Conservation (phyloP, 257 asterid genomes). For the Ligustrum vulgare region DNA sequence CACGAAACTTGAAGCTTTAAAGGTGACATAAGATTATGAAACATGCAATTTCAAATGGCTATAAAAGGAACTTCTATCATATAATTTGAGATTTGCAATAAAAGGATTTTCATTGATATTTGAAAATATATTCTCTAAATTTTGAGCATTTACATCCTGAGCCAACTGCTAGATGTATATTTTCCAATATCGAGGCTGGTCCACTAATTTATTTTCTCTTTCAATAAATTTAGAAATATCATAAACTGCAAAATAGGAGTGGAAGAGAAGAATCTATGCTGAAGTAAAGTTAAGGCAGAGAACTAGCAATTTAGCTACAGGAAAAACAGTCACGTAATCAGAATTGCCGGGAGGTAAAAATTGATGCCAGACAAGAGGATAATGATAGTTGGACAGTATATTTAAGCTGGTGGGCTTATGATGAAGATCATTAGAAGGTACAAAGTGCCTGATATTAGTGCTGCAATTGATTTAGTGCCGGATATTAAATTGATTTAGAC, state of each 20-base stretch:
- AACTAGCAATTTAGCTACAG: not conserved
- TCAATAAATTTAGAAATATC: not conserved
- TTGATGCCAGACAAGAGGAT: not conserved
- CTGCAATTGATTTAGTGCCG: not conserved
- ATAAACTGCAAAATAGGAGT: not conserved
- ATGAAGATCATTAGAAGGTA: not conserved
- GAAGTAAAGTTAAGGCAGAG: not conserved
- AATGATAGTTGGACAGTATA: no score
- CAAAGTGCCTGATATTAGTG: not conserved
- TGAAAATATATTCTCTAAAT: not conserved
- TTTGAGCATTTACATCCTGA: not conserved
- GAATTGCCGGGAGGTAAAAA: not conserved
- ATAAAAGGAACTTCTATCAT: not conserved
- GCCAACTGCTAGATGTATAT: not conserved
- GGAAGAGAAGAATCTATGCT: not conserved
- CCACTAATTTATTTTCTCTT: not conserved
- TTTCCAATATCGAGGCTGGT: not conserved
- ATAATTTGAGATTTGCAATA: not conserved
- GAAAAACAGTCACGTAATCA: not conserved
- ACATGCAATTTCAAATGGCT: not conserved
- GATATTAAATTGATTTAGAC: not conserved
- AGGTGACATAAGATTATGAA: not conserved
- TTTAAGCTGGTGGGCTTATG: not conserved
- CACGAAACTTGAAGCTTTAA: conserved; percentile 5
- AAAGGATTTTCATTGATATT: not conserved